Base-by-base conservation (phyloP, 768 basidiomycete genomes). In the Mycena sanguinolenta region DNA sequence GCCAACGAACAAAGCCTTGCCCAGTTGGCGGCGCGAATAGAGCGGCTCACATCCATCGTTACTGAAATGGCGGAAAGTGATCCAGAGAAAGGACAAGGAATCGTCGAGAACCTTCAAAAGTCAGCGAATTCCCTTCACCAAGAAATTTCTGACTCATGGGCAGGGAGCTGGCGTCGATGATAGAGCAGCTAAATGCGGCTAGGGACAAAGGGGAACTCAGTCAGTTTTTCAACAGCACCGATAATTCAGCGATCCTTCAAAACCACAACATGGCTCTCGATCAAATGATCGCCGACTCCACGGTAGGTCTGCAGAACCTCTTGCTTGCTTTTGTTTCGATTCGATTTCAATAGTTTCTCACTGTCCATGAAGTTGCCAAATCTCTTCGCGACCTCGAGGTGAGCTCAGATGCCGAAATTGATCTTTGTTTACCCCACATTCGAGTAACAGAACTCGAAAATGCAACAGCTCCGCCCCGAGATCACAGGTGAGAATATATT, bases 201-300 rank as follows among this genome's bases (percentile, higher is more conserved):
- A 2, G 19, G 32, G 10, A 10, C 32, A 58, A 57, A 27, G 58
- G 44, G 5, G 57, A n/a, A 49, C 63, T 70, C 12, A 16, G 42
- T 13, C 27, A 55, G 13, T 70, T 70, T 36, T 70, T 70, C 58
- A 70, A 65, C 49, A 65, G 69, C n/a, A 14, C 17, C 17, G 58
- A 70, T 23, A 42, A 64, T 32, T 21, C 69, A 0, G 58, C 69
- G 2, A n/a, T 34, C n/a, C 49, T 70, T 16, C n/a, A n/a, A 25
- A 54, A 36, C 3, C 39, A 42, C 39, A 19, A 42, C 49, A 50
- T 9, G 49, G 25, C 25, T 25, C 23, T 50, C 49, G 23, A 10
- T 5, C 7, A 25, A 50, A 50, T 23, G 25, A 12, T 50, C 13
- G 23, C 8, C 16, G 63, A 65, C 19, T 36, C 69, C 8, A 70